phyloP scores from a whole-genome alignment of 495 filamentous ascomycete species.

The Aspergillus bridgeri region DNA sequence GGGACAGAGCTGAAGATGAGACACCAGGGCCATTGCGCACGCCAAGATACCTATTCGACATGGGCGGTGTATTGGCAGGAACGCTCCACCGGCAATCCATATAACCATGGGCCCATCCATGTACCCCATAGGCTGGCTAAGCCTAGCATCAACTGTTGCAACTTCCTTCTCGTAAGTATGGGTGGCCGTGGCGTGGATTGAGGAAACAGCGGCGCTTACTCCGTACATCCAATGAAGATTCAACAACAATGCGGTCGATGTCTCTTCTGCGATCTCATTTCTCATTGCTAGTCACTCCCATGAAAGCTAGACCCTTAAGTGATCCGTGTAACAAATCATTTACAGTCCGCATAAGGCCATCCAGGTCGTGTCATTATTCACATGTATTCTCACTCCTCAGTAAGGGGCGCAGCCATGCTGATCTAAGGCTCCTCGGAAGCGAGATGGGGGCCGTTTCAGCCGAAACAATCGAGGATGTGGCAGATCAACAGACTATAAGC shows the following conservation, averaged over 20 bases:
- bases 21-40: neutral
- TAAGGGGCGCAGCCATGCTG: neutral
- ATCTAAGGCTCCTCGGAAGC: neutral
- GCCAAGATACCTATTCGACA: neutral
- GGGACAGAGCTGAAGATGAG: no score
- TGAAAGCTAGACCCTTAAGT: no score
- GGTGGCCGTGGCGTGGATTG: neutral
- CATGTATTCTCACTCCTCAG: neutral
- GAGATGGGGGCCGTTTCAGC: neutral
- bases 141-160: no score
- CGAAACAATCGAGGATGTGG: neutral
- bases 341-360: no score
- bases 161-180: neutral
- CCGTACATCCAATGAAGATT: neutral
- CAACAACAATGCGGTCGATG: neutral
- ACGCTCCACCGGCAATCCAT: neutral
- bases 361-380: no score
- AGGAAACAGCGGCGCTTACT: neutral
- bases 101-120: neutral
- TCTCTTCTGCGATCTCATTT: neutral
- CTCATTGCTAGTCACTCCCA: no score
- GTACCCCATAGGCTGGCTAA: no score
- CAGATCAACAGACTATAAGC: neutral
- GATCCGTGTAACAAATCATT: no score
- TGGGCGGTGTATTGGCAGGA: neutral